phyloP scores from a whole-genome alignment of 306 rosid species.

The Sicyos baderoa region DNA sequence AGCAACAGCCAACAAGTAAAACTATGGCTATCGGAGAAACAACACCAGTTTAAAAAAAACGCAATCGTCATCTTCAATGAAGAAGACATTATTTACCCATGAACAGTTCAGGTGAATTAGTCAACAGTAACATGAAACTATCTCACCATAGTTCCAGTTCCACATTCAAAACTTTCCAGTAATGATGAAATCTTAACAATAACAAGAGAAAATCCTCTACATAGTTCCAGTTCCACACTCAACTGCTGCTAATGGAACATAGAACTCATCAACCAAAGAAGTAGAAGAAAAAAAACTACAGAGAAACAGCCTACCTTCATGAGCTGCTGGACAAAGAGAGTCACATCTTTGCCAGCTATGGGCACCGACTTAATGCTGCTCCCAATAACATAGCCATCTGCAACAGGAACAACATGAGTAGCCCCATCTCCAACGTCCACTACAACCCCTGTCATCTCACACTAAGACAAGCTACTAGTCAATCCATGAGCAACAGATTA shows the following conservation, averaged over 20 bases:
- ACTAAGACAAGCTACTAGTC: slow-evolving; percentile 56
- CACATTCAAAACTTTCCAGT: background rate
- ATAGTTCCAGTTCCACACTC: background rate
- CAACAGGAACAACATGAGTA: slow-evolving; percentile 92
- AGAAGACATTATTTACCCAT: background rate
- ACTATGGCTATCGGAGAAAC: background rate
- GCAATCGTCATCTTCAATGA: background rate
- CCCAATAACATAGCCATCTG: slow-evolving; percentile 98
- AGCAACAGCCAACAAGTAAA: background rate
- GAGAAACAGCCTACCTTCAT: slow-evolving; percentile 64
- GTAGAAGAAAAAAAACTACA: background rate
- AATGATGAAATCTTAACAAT: slow-evolving; percentile 3
- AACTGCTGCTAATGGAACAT: background rate
- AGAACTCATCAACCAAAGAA: background rate
- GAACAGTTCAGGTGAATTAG: background rate
- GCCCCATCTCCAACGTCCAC: slow-evolving; percentile 98
- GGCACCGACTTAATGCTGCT: slow-evolving; percentile 95
- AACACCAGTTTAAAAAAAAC: background rate
- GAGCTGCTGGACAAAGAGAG: slow-evolving; percentile 92
- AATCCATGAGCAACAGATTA: slow-evolving; percentile 29
- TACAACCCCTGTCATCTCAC: slow-evolving; percentile 99
- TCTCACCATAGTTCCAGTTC: background rate
- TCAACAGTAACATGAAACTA: background rate
- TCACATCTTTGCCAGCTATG: slow-evolving; percentile 83
- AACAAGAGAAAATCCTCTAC: background rate